Evolutionary conservation across 2,329 filamentous ascomycete genomes (phyloP).

Genomic region (Aspergillus ustus): DNA sequence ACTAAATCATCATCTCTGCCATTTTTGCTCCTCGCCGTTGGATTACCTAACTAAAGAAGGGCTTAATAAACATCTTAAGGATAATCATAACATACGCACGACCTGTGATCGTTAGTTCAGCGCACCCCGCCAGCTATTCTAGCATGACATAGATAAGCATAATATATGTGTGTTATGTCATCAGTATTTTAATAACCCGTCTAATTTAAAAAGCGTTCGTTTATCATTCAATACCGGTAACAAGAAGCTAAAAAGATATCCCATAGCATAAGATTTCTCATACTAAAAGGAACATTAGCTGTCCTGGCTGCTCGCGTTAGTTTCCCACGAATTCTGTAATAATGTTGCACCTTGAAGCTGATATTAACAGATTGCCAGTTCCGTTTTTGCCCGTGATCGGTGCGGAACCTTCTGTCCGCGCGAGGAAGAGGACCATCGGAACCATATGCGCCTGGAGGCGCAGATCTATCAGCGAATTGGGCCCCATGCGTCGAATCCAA

Average conservation of each 20-base stretch:
- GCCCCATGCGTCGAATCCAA: neutral
- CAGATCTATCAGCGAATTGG: neutral
- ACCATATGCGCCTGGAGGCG: neutral
- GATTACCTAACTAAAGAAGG: neutral
- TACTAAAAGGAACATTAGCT: neutral
- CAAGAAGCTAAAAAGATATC: neutral
- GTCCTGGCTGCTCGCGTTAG: neutral
- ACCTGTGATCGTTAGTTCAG: neutral
- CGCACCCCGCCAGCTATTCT: neutral
- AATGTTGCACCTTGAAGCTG: neutral
- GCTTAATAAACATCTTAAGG: neutral
- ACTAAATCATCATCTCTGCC: neutral
- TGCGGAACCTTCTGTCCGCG: neutral
- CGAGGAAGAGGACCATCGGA: constrained; percentile 2
- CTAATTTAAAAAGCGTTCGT: neutral
- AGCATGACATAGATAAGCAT: neutral
- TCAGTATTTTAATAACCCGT: neutral
- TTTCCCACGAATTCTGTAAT: neutral
- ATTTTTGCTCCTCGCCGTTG: neutral
- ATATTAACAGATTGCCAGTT: too few relatives aligned
- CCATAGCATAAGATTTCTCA: neutral
- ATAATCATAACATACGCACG: neutral
- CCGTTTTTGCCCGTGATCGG: too few relatives aligned
- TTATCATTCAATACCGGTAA: neutral
- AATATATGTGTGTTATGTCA: neutral